Conservation (phyloP, 2,329 filamentous ascomycete genomes). For the Zasmidium angulare region DNA sequence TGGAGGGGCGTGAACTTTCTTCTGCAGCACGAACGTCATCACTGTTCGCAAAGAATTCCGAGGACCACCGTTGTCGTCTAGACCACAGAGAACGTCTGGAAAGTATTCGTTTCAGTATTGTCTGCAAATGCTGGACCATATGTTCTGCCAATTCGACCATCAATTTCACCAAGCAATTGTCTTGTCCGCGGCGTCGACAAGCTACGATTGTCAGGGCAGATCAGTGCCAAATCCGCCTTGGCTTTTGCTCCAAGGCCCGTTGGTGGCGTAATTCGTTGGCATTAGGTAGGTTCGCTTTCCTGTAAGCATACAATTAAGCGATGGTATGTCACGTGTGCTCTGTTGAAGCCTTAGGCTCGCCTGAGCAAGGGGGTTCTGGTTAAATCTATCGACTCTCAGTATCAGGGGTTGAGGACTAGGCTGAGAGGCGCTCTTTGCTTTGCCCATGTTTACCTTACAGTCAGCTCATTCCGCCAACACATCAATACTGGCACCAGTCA, state of each 20-base stretch:
- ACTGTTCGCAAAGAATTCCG: background rate
- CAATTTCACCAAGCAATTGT: background rate
- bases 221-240: background rate
- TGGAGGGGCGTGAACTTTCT: background rate
- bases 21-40: background rate
- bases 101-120: no score
- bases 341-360: no score
- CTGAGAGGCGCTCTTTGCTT: no score
- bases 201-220: background rate
- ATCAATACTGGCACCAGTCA: background rate
- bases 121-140: no score
- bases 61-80: background rate
- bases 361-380: no score
- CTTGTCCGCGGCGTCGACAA: background rate
- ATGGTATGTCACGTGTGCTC: no score
- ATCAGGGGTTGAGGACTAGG: no score
- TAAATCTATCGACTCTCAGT: no score
- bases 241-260: background rate
- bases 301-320: no score
- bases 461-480: background rate
- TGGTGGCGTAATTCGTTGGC: background rate
- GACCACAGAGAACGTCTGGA: background rate
- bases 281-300: no score
- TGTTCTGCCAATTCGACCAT: no score
- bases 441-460: no score